Evolutionary conservation across 345 rosid genomes (phyloP), one percentile per base, ranked within the genome.

Genomic region (Cardamine occulta): DNA sequence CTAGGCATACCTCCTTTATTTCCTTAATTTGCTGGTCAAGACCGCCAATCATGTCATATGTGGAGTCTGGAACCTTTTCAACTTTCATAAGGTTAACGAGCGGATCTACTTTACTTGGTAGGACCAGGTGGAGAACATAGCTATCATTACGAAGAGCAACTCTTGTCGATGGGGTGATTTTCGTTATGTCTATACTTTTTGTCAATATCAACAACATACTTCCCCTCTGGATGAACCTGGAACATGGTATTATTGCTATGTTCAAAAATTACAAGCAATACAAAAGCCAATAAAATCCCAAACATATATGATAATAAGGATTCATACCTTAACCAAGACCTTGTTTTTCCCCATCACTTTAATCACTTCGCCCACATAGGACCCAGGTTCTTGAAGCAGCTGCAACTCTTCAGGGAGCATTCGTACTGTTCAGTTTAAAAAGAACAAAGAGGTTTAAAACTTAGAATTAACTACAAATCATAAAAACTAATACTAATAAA

Each of bases 341-440:
- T 90, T 95, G 77, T 95, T 95, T 80, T 95, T 95, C 1, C 98
- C 99, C 99, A 95, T 95, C 8, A 90, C 98, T 89, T 95, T 95
- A 32, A 95, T 98, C 77, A 90, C 99, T 78, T 95, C 99, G 26
- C 99, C 99, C 67, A 95, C 99, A 86, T 95, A 95, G 40, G 99
- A 95, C 9, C 97, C 99, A 58, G 99, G 99, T 76, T 95, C 99
- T 65, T 95, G 98, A 71, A 95, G 94, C 83, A 95, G 88, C 86
- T 95, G 97, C 77, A 90, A 74, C 75, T 95, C 98, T 81, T 95
- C 99, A 75, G 92, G 84, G 13, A 95, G 94, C 99, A 95, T 92
- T 72, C 97, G 73, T 42, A 95, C 99, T 95, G 82, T 49, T 68
- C 63, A 72, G 47, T 66, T 53, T 32, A 31, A 31, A 31, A 58